A percentile compares a stretch with the other conserved stretches of the same genome.
These are phyloP conservation scores for Globisporangium echinulatum DNA, from an alignment of 352 stramenopile species.

Conservation along the genomic window DNA sequence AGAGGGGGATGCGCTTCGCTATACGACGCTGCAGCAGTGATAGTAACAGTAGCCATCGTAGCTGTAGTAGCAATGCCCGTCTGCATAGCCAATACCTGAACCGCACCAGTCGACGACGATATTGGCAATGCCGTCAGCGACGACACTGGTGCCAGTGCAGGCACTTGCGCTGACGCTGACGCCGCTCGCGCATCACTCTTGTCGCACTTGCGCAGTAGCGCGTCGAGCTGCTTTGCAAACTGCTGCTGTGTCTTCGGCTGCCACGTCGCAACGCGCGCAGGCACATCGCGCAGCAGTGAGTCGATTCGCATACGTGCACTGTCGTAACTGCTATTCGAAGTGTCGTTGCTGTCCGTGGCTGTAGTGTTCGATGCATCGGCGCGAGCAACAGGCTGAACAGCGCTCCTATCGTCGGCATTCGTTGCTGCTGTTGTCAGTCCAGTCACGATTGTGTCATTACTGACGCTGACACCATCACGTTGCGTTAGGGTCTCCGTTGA, in stretches of 20 bases:
- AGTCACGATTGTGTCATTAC: too few relatives aligned
- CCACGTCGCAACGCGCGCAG: slow-evolving; percentile 4
- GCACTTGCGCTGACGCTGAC: background rate
- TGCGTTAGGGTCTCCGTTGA: background rate
- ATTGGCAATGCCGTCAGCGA: background rate
- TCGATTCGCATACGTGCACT: slow-evolving; percentile 4
- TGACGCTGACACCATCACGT: background rate
- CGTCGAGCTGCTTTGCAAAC: slow-evolving; percentile 13
- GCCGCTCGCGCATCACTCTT: background rate
- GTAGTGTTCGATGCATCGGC: too few relatives aligned
- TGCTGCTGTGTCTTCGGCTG: slow-evolving; percentile 12
- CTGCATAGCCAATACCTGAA: too few relatives aligned
- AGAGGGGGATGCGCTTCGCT: background rate
- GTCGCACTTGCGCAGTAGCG: slow-evolving; percentile 8
- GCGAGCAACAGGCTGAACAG: too few relatives aligned
- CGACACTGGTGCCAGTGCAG: background rate
- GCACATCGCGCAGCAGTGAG: background rate
- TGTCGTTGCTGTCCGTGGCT: background rate
- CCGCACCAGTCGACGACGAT: too few relatives aligned
- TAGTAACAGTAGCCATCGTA: background rate
- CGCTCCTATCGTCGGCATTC: too few relatives aligned
- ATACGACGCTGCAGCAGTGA: too few relatives aligned
- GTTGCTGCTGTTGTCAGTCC: too few relatives aligned
- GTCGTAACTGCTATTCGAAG: background rate
- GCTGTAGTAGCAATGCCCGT: too few relatives aligned